Evolutionary conservation across 371 early-diverging fungal species (phyloP).

Genomic region (Apophysomyces variabilis): DNA sequence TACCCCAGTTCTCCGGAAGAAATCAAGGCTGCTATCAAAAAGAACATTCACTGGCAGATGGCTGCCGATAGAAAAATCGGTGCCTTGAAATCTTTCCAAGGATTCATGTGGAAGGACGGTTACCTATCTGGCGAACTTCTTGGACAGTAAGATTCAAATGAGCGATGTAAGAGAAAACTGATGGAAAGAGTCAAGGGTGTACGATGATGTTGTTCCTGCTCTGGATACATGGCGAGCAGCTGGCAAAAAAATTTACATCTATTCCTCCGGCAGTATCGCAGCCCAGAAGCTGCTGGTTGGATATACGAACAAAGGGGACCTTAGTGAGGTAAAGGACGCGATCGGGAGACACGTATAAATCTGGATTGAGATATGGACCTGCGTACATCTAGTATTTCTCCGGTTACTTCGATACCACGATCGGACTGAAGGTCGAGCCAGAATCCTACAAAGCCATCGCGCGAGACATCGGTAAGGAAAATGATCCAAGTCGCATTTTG

Average conservation of each 20-base stretch:
- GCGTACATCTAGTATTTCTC: slow-evolving; percentile 60
- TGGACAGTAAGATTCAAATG: slow-evolving; percentile 68
- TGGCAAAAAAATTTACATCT: slow-evolving; percentile 81
- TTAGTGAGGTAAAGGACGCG: slow-evolving; percentile 59
- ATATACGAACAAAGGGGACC: slow-evolving; percentile 81
- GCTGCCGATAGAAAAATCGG: slow-evolving; percentile 82
- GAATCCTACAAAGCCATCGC: slow-evolving; percentile 79
- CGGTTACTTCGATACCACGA: slow-evolving; percentile 90
- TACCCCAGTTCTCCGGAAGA: slow-evolving; percentile 46
- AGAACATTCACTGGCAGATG: slow-evolving; percentile 87
- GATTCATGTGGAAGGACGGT: slow-evolving; percentile 92
- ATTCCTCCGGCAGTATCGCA: slow-evolving; percentile 91
- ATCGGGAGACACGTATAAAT: background rate
- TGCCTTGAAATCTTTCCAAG: slow-evolving; percentile 91
- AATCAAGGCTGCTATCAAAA: slow-evolving; percentile 63
- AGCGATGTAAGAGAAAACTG: too few relatives aligned
- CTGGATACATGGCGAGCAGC: slow-evolving; percentile 69
- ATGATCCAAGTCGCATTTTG: slow-evolving; percentile 59
- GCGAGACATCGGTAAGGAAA: slow-evolving; percentile 56
- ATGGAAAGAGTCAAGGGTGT: slow-evolving; percentile 58
- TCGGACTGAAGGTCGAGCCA: slow-evolving; percentile 77
- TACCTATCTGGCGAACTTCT: slow-evolving; percentile 77
- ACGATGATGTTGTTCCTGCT: slow-evolving; percentile 82
- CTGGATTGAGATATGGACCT: background rate
- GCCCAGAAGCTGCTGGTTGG: slow-evolving; percentile 93